Base-by-base conservation (phyloP, 306 rosid species). In the Arachis hypogaea region DNA sequence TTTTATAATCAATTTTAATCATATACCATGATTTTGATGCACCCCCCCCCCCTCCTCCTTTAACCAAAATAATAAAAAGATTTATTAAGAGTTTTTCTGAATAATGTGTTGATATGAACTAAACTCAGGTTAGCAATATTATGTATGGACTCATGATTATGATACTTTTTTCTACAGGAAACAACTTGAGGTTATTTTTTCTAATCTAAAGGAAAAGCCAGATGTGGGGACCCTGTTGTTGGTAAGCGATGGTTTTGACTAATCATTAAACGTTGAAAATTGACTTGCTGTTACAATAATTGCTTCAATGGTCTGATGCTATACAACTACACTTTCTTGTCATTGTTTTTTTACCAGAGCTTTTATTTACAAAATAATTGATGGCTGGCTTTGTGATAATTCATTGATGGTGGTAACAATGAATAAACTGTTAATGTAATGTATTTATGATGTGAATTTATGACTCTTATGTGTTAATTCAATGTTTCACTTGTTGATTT, bases 141-240 rank as follows among this genome's bases (percentile, higher is more conserved):
- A 33, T 47, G 11, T 71, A 12, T 14, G 68, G 52, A 45, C 4
- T 51, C 69, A 33, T 82, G 78, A 47, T 63, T 43, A 72, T 76
- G 84, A 55, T 71, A n/a, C 55, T 61, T 80, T 66, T 81, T 58
- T 80, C 75, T 77, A n/a, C 93, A 94, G 99, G 88, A 94, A 88
- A 86, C 99, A 92, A 81, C 90, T 94, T 22, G 99, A 94, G 88
- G 99, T 92, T 78, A 92, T 92, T 81, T 93, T 89, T 80, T 77
- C 72, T 80, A 84, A 82, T 83, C 76, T 89, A 78, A 92, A 87
- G 78, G 99, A 92, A 81, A 94, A 92, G 84, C 97, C 97, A 72
- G 99, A 94, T 84, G 98, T 94, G 73, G 99, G 92, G 75, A 84
- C 93, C 62, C 77, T 94, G 83, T 81, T 94, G 74, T 56, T 88